Evolutionary conservation across 2,329 filamentous ascomycete genomes (phyloP).

Genomic region (Cordyceps cicadae): DNA sequence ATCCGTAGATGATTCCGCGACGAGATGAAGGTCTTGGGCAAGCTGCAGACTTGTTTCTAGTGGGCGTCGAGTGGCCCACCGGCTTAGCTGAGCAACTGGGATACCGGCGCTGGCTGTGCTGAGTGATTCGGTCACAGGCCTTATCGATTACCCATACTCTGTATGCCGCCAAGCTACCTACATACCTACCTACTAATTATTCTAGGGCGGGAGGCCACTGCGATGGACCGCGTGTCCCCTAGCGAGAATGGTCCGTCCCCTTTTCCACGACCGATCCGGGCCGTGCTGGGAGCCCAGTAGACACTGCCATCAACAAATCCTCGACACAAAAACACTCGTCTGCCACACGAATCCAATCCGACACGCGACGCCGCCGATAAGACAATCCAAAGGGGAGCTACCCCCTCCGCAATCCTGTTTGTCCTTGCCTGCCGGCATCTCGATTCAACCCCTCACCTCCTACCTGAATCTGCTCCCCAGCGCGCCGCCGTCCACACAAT

Average conservation of each 20-base stretch:
- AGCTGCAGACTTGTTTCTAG: neutral
- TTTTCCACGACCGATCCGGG: neutral
- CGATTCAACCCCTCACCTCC: slow-evolving; percentile 1
- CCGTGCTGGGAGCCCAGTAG: neutral
- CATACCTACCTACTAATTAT: too few species aligned
- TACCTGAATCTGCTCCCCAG: neutral
- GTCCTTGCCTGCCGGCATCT: neutral
- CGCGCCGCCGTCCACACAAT: neutral
- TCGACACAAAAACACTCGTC: neutral
- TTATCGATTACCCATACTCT: slow-evolving; percentile 3
- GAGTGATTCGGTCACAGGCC: neutral
- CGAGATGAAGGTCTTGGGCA: neutral
- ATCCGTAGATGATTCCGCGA: neutral
- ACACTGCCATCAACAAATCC: neutral
- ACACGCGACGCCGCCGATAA: neutral
- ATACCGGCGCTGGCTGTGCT: neutral
- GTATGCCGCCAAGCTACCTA: too few species aligned
- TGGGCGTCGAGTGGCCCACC: neutral
- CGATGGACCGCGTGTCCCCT: neutral
- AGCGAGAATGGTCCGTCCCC: neutral
- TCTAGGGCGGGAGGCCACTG: too few species aligned
- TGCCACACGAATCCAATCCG: neutral
- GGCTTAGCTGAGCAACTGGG: slow-evolving; percentile 8
- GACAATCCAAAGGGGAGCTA: neutral
- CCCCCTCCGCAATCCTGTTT: neutral